Percentiles rank a stretch among this genome's conserved stretches.
Conservation (phyloP, 495 filamentous ascomycete species). For the Aspergillus conjunctus region DNA sequence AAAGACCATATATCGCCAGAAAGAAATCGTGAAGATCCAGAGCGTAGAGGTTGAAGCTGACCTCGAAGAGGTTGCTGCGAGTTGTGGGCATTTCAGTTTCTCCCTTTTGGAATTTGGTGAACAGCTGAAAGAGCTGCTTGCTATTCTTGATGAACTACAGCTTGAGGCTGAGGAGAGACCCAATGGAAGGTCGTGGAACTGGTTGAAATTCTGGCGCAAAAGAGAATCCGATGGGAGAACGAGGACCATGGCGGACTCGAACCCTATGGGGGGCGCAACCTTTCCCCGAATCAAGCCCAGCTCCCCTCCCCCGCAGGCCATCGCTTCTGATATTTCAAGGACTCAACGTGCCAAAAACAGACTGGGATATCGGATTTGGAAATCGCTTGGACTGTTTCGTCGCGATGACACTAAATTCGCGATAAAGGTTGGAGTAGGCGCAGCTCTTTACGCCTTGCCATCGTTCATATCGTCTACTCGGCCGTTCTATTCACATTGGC, state of each 20-base stretch:
- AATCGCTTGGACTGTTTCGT: conserved; percentile 57
- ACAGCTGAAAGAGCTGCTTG: conserved; percentile 80
- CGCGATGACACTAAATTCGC: conserved; percentile 76
- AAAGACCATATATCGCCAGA: conserved; percentile 72
- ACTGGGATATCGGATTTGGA: conserved; percentile 60
- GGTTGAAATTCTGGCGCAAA: conserved; percentile 78
- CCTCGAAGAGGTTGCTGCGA: conserved; percentile 93
- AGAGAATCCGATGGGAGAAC: conserved; percentile 7
- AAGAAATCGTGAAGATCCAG: conserved; percentile 64
- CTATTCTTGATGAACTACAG: conserved; percentile 82
- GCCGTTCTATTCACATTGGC: conserved; percentile 82
- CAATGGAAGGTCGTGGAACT: conserved; percentile 71
- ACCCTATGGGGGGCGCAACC: background rate
- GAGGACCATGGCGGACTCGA: background rate
- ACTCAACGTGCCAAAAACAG: conserved; percentile 32
- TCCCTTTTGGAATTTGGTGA: conserved; percentile 86
- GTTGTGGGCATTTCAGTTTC: conserved; percentile 93
- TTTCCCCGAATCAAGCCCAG: background rate
- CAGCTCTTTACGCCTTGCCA: conserved; percentile 80
- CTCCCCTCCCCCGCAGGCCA: background rate
- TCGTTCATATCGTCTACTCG: conserved; percentile 79
- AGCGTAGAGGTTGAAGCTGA: conserved; percentile 81
- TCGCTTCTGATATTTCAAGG: background rate
- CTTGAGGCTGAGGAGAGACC: conserved; percentile 60
- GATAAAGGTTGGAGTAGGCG: conserved; percentile 89